Conservation (phyloP, 129 eudicot species). For the Flaveria sonorensis region DNA sequence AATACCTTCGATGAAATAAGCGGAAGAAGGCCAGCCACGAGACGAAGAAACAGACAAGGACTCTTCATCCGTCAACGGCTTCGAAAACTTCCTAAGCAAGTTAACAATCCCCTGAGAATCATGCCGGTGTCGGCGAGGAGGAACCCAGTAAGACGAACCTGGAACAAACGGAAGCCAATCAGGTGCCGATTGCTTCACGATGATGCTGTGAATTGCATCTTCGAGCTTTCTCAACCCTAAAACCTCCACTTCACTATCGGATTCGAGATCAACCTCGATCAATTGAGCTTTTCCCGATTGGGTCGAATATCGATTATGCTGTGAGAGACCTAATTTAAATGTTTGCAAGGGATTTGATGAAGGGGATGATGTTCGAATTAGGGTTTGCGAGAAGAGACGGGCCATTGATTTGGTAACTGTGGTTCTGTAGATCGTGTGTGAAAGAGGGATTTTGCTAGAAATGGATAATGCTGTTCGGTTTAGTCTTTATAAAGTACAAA, state of each 20-base stretch:
- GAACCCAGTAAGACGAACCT: slow-evolving; percentile 65
- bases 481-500: too few species aligned
- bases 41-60: slow-evolving; percentile 28
- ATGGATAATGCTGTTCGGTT: not conserved
- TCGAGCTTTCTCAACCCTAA: slow-evolving; percentile 49
- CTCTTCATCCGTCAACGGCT: slow-evolving; percentile 31
- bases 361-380: slow-evolving; percentile 28
- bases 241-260: slow-evolving; percentile 43
- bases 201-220: slow-evolving; percentile 54
- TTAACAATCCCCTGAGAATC: slow-evolving; percentile 25
- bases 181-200: slow-evolving; percentile 51
- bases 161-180: slow-evolving; percentile 66
- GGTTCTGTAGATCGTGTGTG: slow-evolving; percentile 10
- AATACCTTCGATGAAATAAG: slow-evolving; percentile 45
- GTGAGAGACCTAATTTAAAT: slow-evolving; percentile 23
- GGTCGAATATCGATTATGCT: slow-evolving; percentile 28
- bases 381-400: slow-evolving; percentile 39
- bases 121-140: slow-evolving; percentile 41
- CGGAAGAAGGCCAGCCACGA: slow-evolving; percentile 57
- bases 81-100: slow-evolving; percentile 25
- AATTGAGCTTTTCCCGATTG: slow-evolving; percentile 47
- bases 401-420: slow-evolving; percentile 27
- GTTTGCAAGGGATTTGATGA: slow-evolving; percentile 34
- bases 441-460: not conserved
- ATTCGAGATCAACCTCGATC: slow-evolving; percentile 45